Evolutionary conservation across 176 grass and related monocot genomes (phyloP), one percentile per base, ranked within the genome.

Genomic region (Dendrocalamus sinicus): DNA sequence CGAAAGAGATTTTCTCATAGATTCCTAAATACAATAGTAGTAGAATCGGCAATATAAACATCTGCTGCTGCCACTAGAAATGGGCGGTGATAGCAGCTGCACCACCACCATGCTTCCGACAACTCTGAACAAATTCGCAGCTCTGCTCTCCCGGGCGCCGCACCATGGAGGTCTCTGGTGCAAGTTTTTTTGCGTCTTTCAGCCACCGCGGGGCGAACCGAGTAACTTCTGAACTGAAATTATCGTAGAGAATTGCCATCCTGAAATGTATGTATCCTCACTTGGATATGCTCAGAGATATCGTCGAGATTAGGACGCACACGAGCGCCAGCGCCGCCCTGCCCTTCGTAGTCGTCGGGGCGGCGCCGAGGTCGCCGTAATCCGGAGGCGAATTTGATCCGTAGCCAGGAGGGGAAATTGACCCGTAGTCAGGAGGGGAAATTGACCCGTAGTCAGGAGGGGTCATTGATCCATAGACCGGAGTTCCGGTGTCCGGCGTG

Each of bases 381-480:
- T 91, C 89, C 8, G 89, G 89, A 8, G 89, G 89, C 3, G 89
- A 88, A 14, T 57, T 55, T n/a, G 89, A 85, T 37, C 85, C 85
- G 44, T 15, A 60, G 61, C 37, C 57, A 14, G 87, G 84, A 80
- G 87, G 87, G 24, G 87, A 89, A 59, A 1, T 73, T 1, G 83
- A 89, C 17, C 83, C 75, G 54, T 61, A 89, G 30, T 86, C 57
- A 13, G 87, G 84, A 80, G 87, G 87, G 24, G 87, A 89, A 59
- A 1, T 74, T 1, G 83, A 89, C 17, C 84, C 75, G 55, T 62
- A 89, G 30, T 86, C 84, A 0, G 91, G 87, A 4, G 91, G 91
- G 32, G 80, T 26, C 73, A 60, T 72, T 20, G 82, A 30, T 45
- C 90, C 91, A 26, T 81, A 92, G 14, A 70, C 41, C 2, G 87